phyloP scores from a whole-genome alignment of 208 protist genomes.

The Herpetomonas samuelpessoai region DNA sequence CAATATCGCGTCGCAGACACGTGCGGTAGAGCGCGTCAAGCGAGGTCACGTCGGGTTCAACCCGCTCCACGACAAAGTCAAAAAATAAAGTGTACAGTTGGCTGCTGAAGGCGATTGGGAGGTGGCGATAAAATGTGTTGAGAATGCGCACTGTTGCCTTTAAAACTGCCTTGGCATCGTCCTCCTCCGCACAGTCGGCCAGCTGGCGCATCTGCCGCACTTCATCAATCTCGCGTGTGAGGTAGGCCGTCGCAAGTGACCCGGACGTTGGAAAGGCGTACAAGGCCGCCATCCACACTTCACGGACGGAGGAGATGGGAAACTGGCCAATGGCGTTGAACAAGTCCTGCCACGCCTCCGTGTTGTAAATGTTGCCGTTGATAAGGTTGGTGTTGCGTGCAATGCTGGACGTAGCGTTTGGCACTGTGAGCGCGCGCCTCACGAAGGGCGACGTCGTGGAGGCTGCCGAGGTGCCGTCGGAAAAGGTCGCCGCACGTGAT shows the following conservation, averaged over 20 bases:
- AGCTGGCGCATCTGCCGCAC: constrained; percentile 29
- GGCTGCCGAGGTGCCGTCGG: background rate
- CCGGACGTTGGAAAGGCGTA: constrained; percentile 74
- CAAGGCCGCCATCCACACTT: constrained; percentile 65
- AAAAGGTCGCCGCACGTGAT: too few species aligned
- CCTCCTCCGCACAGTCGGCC: constrained; percentile 48
- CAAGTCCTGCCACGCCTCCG: constrained; percentile 61
- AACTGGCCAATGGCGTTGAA: constrained; percentile 57
- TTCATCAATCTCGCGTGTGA: constrained; percentile 56
- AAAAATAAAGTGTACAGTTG: constrained; percentile 79
- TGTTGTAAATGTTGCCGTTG: constrained; percentile 55
- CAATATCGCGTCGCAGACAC: constrained; percentile 63
- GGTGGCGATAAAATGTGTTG: constrained; percentile 79
- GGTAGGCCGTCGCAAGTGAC: constrained; percentile 46
- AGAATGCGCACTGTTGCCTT: constrained; percentile 61
- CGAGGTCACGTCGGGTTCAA: constrained; percentile 52
- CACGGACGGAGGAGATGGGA: constrained; percentile 59
- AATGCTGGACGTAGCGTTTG: constrained; percentile 62
- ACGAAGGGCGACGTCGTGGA: constrained; percentile 5
- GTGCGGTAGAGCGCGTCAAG: constrained; percentile 58
- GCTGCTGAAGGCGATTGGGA: constrained; percentile 64
- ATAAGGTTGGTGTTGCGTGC: constrained; percentile 35
- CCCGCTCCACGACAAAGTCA: constrained; percentile 52
- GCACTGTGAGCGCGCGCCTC: constrained; percentile 32
- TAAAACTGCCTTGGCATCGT: constrained; percentile 59